phyloP scores from a whole-genome alignment of 495 filamentous ascomycete genomes.

The Evernia prunastri region DNA sequence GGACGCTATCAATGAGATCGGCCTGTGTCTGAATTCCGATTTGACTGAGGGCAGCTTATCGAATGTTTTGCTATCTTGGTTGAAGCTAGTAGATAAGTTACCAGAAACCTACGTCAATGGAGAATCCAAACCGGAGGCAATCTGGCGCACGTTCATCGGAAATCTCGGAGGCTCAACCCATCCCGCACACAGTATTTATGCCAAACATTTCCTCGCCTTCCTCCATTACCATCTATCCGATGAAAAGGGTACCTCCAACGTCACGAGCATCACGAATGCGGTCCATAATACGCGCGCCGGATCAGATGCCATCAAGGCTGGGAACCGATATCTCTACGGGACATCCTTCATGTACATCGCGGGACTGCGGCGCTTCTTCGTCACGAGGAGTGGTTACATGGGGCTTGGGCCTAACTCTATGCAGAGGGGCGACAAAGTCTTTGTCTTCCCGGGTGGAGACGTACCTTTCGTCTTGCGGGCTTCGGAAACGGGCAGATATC shows the following conservation, averaged over 20 bases:
- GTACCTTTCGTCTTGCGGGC: conserved; percentile 18
- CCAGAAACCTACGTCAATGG: background rate
- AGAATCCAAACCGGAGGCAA: background rate
- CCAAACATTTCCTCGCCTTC: background rate
- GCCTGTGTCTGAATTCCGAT: background rate
- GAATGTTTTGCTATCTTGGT: background rate
- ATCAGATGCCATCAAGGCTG: background rate
- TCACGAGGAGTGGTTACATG: background rate
- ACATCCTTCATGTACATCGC: background rate
- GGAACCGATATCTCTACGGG: background rate
- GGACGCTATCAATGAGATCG: background rate
- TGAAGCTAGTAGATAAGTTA: background rate
- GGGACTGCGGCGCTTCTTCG: background rate
- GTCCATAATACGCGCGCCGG: background rate
- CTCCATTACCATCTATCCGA: background rate
- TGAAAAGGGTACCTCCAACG: background rate
- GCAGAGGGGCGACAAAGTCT: background rate
- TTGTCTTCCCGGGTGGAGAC: background rate
- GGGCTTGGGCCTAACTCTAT: background rate
- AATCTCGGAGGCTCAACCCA: background rate
- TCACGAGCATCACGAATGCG: background rate
- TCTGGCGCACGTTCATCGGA: background rate
- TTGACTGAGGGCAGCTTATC: background rate
- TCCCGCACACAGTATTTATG: background rate
- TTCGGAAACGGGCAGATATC: background rate